phyloP scores from a whole-genome alignment of 371 early-diverging fungal genomes.

The Mortierella sp. region DNA sequence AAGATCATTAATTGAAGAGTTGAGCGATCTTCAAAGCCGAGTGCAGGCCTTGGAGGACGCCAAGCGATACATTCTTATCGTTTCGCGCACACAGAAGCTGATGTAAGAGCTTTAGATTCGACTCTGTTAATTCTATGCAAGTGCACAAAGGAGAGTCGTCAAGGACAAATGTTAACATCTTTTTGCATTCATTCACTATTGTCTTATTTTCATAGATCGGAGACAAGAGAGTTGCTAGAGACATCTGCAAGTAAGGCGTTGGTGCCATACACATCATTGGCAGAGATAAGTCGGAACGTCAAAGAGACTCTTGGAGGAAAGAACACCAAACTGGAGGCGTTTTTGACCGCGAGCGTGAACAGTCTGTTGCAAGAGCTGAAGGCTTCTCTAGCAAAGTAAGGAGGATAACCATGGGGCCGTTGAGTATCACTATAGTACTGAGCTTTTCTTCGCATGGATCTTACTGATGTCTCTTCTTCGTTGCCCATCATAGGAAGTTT shows the following conservation, averaged over 20 bases:
- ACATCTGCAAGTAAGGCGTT: constrained; percentile 61
- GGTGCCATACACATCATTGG: constrained; percentile 62
- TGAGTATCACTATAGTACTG: not conserved
- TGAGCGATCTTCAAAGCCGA: constrained; percentile 33
- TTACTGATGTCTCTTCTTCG: not conserved
- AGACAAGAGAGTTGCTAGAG: constrained; percentile 36
- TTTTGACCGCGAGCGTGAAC: constrained; percentile 46
- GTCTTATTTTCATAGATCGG: constrained; percentile 23
- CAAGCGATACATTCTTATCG: constrained; percentile 38
- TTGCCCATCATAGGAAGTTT: constrained; percentile 58
- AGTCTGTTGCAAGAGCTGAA: constrained; percentile 62
- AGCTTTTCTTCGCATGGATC: not conserved
- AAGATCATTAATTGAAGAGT: constrained; percentile 46
- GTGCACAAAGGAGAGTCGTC: not conserved
- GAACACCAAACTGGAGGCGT: constrained; percentile 38
- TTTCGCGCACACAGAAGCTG: constrained; percentile 38
- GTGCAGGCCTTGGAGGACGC: constrained; percentile 54
- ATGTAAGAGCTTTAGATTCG: constrained; percentile 27
- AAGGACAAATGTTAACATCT: not conserved
- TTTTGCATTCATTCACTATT: too few species aligned
- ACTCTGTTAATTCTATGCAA: not conserved
- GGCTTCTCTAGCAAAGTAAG: constrained; percentile 61
- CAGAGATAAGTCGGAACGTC: constrained; percentile 46
- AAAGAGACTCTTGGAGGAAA: constrained; percentile 19
- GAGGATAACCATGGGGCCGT: not conserved